A percentile compares a stretch with the other conserved stretches of the same genome.
Evolutionary conservation across 192 early-diverging fungal species (phyloP).

Genomic region (Backusella australiensis): DNA sequence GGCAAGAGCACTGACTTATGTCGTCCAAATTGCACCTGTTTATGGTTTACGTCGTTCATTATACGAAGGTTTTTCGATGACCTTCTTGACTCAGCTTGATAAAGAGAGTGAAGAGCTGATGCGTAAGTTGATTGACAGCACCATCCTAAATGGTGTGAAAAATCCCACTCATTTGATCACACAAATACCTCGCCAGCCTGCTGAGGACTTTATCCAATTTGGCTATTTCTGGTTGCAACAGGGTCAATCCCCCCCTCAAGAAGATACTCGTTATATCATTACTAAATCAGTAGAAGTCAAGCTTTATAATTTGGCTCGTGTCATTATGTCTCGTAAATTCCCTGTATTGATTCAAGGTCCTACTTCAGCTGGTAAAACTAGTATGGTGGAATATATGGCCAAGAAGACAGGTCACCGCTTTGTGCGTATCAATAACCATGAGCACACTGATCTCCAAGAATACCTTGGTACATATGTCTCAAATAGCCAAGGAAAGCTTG

Average conservation of each 20-base stretch:
- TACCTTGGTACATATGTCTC: slow-evolving; percentile 94
- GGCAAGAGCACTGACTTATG: slow-evolving; percentile 83
- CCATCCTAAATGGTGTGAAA: slow-evolving; percentile 56
- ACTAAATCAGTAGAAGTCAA: slow-evolving; percentile 87
- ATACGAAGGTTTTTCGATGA: slow-evolving; percentile 95
- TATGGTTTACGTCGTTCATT: slow-evolving; percentile 85
- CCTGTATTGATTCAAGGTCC: slow-evolving; percentile 98
- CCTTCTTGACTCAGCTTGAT: slow-evolving; percentile 88
- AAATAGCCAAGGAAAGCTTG: slow-evolving; percentile 75
- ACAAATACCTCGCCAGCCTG: slow-evolving; percentile 59
- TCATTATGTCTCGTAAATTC: slow-evolving; percentile 85
- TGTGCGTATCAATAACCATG: slow-evolving; percentile 99
- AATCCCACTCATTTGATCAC: slow-evolving; percentile 53
- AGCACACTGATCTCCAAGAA: slow-evolving; percentile 98
- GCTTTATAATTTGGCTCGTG: slow-evolving; percentile 84
- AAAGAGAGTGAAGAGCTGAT: slow-evolving; percentile 62
- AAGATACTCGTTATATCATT: slow-evolving; percentile 69
- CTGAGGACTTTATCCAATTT: slow-evolving; percentile 64
- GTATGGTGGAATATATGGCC: slow-evolving; percentile 97
- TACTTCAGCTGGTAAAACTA: slow-evolving; percentile 96
- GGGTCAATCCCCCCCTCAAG: slow-evolving; percentile 33
- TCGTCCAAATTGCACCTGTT: slow-evolving; percentile 59
- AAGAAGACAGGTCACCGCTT: slow-evolving; percentile 88
- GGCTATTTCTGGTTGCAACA: slow-evolving; percentile 85
- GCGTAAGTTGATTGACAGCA: slow-evolving; percentile 51